A percentile compares a stretch with the other conserved stretches of the same genome.
Evolutionary conservation across 371 early-diverging fungal species (phyloP).

Genomic region (Neoconidiobolus thromboides): DNA sequence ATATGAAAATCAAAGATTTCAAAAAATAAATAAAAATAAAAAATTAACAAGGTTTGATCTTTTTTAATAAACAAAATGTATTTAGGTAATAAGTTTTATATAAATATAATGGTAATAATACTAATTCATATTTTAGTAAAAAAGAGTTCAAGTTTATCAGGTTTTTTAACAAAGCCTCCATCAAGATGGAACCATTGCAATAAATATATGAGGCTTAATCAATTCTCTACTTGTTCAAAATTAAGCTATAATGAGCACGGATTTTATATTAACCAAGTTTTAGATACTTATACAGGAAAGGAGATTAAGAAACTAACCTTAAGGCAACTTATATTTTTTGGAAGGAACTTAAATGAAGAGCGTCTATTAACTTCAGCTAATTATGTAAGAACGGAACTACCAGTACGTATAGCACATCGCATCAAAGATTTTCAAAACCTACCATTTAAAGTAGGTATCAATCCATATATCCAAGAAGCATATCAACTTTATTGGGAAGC

Average conservation of each 20-base stretch:
- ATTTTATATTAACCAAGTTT: slow-evolving; percentile 78
- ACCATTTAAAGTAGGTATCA: slow-evolving; percentile 82
- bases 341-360: slow-evolving; percentile 65
- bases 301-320: slow-evolving; percentile 67
- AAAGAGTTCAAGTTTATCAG: too few relatives aligned
- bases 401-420: slow-evolving; percentile 79
- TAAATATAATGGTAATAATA: too few relatives aligned
- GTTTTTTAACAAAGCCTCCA: too few relatives aligned
- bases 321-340: slow-evolving; percentile 83
- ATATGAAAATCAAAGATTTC: too few relatives aligned
- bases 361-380: slow-evolving; percentile 69
- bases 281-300: slow-evolving; percentile 65
- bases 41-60: too few relatives aligned
- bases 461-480: slow-evolving; percentile 70
- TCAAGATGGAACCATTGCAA: too few relatives aligned
- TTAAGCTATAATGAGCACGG: not conserved
- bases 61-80: too few relatives aligned
- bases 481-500: slow-evolving; percentile 82
- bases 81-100: too few relatives aligned
- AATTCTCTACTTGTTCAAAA: too few relatives aligned
- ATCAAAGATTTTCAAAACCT: slow-evolving; percentile 74
- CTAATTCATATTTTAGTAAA: too few relatives aligned
- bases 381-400: slow-evolving; percentile 76
- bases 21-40: too few relatives aligned
- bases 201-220: too few relatives aligned